phyloP scores from a whole-genome alignment of 805 yeast genomes.

The Kuraishia ogatae region DNA sequence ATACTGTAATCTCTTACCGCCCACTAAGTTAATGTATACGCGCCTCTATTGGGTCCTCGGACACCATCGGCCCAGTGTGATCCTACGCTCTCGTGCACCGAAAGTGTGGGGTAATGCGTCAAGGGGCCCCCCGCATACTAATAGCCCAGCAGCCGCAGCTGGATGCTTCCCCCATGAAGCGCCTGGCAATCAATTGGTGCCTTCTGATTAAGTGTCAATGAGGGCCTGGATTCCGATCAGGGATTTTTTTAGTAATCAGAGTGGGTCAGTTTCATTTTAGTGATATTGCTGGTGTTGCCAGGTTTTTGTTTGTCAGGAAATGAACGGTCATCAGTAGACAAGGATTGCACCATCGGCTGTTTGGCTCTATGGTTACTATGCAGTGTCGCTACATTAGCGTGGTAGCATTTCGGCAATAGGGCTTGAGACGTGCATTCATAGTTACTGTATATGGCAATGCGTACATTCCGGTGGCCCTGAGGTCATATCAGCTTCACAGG shows the following conservation, averaged over 20 bases:
- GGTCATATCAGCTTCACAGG: no score
- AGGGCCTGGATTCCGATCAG: no score
- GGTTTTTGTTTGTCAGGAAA: not conserved
- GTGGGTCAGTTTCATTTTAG: no score
- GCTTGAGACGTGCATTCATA: not conserved
- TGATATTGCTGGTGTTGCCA: no score
- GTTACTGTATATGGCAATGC: not conserved
- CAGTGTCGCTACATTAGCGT: not conserved
- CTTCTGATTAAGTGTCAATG: no score
- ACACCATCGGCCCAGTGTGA: not conserved
- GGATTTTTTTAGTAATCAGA: no score
- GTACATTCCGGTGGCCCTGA: not conserved
- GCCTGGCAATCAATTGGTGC: no score
- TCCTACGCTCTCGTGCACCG: not conserved
- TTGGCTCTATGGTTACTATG: not conserved
- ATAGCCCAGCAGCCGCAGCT: no score
- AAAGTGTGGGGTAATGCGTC: not conserved
- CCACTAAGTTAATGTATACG: not conserved
- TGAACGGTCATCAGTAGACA: not conserved
- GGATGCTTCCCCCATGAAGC: no score
- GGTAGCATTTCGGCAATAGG: not conserved
- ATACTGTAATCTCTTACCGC: no score
- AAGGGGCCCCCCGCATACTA: not conserved
- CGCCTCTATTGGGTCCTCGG: not conserved
- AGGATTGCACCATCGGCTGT: not conserved